Percentiles rank a stretch among this genome's conserved stretches.
phyloP scores from a whole-genome alignment of 768 basidiomycete species.

The Ramaria sp. region DNA sequence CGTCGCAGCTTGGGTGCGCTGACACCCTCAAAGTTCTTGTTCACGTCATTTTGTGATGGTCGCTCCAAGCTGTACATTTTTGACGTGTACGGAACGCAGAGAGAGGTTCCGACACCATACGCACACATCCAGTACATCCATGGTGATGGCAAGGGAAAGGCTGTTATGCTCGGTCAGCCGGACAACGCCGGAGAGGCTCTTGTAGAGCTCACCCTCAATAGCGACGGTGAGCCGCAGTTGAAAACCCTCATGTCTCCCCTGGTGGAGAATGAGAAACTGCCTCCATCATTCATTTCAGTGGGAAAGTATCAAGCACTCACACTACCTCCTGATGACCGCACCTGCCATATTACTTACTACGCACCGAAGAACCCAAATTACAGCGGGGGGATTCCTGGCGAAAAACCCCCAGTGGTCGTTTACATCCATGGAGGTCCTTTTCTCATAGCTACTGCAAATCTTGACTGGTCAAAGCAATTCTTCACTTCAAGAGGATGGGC shows the following conservation, averaged over 20 bases:
- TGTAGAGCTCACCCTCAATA: neutral
- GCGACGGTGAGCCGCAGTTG: neutral
- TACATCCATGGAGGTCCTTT: constrained; percentile 69
- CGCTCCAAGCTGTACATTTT: neutral
- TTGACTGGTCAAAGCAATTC: constrained; percentile 47
- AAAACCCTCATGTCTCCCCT: neutral
- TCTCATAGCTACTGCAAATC: constrained; percentile 28
- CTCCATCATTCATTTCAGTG: neutral
- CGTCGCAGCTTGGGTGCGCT: constrained; percentile 6
- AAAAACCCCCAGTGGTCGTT: constrained; percentile 59
- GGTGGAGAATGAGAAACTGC: neutral
- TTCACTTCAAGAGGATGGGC: constrained; percentile 63
- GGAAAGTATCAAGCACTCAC: constrained; percentile 26
- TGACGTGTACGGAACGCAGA: neutral
- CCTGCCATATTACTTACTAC: constrained; percentile 54
- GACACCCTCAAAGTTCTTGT: neutral
- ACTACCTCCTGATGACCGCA: constrained; percentile 26
- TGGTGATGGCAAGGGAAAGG: constrained; percentile 6
- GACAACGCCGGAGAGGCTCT: constrained; percentile 13
- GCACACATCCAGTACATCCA: constrained; percentile 11
- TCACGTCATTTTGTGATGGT: constrained; percentile 4
- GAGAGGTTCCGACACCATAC: constrained; percentile 3
- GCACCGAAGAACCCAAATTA: constrained; percentile 56
- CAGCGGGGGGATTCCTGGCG: constrained; percentile 33
- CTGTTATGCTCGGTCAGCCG: constrained; percentile 9